These are phyloP conservation scores for Telfairia occidentalis DNA, from an alignment of 331 rosid genomes.

Conservation along the genomic window DNA sequence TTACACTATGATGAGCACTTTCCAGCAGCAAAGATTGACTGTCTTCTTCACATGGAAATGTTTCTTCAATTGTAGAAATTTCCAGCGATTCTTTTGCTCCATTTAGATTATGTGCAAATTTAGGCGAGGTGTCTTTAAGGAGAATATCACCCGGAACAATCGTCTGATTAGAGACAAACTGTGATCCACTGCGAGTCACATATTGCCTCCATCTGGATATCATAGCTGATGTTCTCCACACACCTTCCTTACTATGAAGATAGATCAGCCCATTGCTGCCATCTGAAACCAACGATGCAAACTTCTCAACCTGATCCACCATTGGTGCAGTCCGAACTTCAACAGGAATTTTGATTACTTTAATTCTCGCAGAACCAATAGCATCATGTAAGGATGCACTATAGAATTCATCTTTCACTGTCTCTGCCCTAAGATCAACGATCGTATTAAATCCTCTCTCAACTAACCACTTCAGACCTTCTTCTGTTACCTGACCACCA, in stretches of 20 bases:
- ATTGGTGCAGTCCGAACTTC: slow-evolving; percentile 67
- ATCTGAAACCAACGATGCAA: slow-evolving; percentile 70
- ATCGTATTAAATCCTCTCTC: slow-evolving; percentile 67
- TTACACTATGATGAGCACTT: slow-evolving; percentile 20
- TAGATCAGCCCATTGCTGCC: slow-evolving; percentile 58
- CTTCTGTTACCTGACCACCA: slow-evolving; percentile 98
- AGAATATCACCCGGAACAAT: slow-evolving; percentile 22
- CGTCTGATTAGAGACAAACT: slow-evolving; percentile 27
- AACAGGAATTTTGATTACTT: slow-evolving; percentile 71
- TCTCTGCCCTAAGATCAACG: slow-evolving; percentile 76
- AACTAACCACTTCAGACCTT: slow-evolving; percentile 71
- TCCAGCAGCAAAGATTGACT: slow-evolving; percentile 27
- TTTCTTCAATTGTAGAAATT: slow-evolving; percentile 20
- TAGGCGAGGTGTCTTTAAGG: slow-evolving; percentile 12
- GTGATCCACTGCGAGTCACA: slow-evolving; percentile 35
- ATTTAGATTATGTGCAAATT: slow-evolving; percentile 3
- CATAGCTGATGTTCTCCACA: slow-evolving; percentile 83
- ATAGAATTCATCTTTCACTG: slow-evolving; percentile 51
- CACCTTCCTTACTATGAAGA: slow-evolving; percentile 92
- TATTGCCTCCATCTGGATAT: slow-evolving; percentile 86
- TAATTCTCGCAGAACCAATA: slow-evolving; percentile 52
- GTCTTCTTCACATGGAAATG: slow-evolving; percentile 23
- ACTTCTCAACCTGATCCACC: slow-evolving; percentile 68
- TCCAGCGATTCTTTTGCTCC: slow-evolving; percentile 29
- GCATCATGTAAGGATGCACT: slow-evolving; percentile 44